Base-by-base conservation (phyloP, 257 asterid species). In the Jacaranda copaia region DNA sequence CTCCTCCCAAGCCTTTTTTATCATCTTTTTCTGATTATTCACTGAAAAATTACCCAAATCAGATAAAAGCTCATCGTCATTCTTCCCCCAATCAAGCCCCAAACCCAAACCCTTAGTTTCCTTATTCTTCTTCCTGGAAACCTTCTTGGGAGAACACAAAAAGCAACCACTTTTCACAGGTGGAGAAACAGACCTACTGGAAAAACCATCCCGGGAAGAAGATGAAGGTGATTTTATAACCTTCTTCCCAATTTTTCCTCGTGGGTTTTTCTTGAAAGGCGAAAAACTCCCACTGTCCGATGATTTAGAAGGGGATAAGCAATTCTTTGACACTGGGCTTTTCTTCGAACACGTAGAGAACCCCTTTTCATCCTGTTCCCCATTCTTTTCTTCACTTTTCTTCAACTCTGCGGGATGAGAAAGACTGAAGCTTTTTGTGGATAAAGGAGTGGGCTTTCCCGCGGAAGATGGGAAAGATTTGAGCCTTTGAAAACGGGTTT, bases 401-500 rank as follows among this genome's bases (percentile, higher is more conserved):
- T 82, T 81, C 79, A 32, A 38, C 6, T 70, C 75, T 6, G 58
- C 56, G 10, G 77, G 40, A 14, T 77, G 69, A 1, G 88, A 40
- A 64, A 49, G 81, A 63, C 66, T 68, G 82, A 80, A 80, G 86
- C 85, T 84, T 68, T 43, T 83, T 0, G 84, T 62, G 5, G 83
- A 36, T 72, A 84, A 68, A 62, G 84, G 58, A 40, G 64, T 19
- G 65, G 92, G 82, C 5, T 84, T 93, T 25, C 83, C 39, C 32
- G 83, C 56, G 45, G 82, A 66, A 3, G 94, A 65, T 2, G 99
- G 98, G 79, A 91, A 83, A 7, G 98, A 89, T 75, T 93, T 95
- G 76, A 95, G 98, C 86, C 85, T 91, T 7, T 76, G 97, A 53
- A 95, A 93, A 10, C 99, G 96, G 42, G 92, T 49, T 75, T 91